Conservation (phyloP, 306 rosid genomes). For the Rosa rugosa region DNA sequence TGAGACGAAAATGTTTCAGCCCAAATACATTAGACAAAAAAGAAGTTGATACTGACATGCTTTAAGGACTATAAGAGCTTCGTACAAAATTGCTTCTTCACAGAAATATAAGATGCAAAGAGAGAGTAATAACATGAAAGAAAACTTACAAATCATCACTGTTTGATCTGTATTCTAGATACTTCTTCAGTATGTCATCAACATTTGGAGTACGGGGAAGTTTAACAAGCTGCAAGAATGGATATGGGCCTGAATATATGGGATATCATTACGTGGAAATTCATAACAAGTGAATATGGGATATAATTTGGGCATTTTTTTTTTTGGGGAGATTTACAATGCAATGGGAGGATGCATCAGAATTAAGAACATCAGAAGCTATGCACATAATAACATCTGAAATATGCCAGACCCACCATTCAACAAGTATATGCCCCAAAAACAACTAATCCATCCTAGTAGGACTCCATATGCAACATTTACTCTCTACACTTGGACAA, state of each 20-base stretch:
- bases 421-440: background rate
- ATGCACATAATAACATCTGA: background rate
- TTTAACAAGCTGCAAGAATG: conserved; percentile 72
- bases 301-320: background rate
- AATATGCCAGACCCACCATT: conserved; percentile 3
- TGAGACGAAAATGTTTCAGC: no score
- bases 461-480: no score
- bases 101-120: background rate
- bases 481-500: no score
- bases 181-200: conserved; percentile 65
- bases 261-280: no score
- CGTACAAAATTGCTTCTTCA: no score
- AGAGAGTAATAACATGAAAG: conserved; percentile 3
- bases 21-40: no score
- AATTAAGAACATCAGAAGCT: background rate
- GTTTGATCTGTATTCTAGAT: conserved; percentile 60
- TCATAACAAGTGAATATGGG: background rate
- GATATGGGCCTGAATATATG: conserved; percentile 1
- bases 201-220: conserved; percentile 88
- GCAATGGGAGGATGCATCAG: background rate
- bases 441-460: no score
- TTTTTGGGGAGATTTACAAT: background rate
- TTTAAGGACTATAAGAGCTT: no score
- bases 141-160: conserved; percentile 72
- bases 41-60: no score